Percentiles rank a stretch among this genome's conserved stretches.
Evolutionary conservation across 345 rosid genomes (phyloP).

Genomic region (Sonneratia alba): DNA sequence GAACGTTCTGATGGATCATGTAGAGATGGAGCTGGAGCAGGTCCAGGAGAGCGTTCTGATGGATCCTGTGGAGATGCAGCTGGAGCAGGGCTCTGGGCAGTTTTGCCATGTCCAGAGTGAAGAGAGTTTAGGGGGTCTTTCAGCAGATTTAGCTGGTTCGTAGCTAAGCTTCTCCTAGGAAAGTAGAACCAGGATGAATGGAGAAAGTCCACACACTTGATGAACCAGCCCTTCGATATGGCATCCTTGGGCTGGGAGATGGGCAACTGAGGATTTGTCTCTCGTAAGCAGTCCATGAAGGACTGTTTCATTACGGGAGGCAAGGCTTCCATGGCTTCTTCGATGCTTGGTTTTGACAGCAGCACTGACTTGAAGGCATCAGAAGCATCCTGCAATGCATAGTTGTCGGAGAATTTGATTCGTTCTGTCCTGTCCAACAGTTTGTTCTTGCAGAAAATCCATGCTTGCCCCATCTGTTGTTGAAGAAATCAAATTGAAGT

Average conservation of each 20-base stretch:
- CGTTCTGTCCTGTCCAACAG: conserved; percentile 18
- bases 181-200: conserved; percentile 8
- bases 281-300: conserved; percentile 31
- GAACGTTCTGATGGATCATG: conserved; percentile 2
- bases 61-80: not conserved
- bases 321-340: conserved; percentile 11
- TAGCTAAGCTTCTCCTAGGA: conserved; percentile 21
- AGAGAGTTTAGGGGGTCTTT: not conserved
- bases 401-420: conserved; percentile 19
- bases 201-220: conserved; percentile 17
- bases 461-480: conserved; percentile 48
- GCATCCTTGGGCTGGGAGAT: conserved; percentile 6
- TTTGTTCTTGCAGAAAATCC: conserved; percentile 42
- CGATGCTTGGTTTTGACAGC: conserved; percentile 8
- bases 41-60: conserved; percentile 2
- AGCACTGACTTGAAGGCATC: conserved; percentile 9
- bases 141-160: not conserved
- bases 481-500: not conserved
- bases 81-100: conserved; percentile 16
- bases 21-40: conserved; percentile 5
- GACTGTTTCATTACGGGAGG: conserved; percentile 24
- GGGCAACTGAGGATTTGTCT: conserved; percentile 12
- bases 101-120: not conserved
- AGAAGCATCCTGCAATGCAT: conserved; percentile 16
- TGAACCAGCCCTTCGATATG: conserved; percentile 21